Evolutionary conservation across 441 rosid species (phyloP).

Genomic region (Heliophila coronopifolia): DNA sequence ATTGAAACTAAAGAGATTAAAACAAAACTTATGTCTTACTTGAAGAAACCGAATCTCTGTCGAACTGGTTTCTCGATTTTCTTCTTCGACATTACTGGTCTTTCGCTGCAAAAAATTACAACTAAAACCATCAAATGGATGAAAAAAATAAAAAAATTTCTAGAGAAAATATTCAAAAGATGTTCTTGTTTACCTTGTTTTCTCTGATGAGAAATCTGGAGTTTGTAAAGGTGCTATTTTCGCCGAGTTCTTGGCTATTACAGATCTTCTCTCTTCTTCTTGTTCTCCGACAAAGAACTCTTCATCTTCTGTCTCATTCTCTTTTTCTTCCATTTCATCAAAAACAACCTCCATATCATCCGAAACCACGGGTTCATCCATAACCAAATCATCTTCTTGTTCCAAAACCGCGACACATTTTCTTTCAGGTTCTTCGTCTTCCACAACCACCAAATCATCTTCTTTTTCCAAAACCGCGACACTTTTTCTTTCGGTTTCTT

Average conservation of each 20-base stretch:
- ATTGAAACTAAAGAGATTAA: background rate
- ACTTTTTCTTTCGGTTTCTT: too few species aligned
- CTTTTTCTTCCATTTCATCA: background rate
- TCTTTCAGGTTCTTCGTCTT: too few species aligned
- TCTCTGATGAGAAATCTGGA: background rate
- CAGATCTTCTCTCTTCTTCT: slow-evolving; percentile 4
- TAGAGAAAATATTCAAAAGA: background rate
- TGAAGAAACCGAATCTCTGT: slow-evolving; percentile 21
- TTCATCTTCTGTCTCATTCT: background rate
- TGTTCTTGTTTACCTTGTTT: slow-evolving; percentile 14
- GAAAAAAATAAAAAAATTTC: background rate
- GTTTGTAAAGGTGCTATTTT: background rate
- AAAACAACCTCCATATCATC: too few species aligned
- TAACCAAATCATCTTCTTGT: too few species aligned
- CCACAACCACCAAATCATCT: too few species aligned
- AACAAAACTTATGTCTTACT: slow-evolving; percentile 7
- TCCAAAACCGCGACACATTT: too few species aligned
- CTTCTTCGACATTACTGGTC: background rate
- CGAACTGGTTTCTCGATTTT: background rate
- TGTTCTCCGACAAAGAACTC: too few species aligned
- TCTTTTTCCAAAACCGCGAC: too few species aligned
- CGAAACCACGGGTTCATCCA: too few species aligned
- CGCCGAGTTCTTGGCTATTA: slow-evolving; percentile 6
- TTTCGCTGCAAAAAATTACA: slow-evolving; percentile 19
- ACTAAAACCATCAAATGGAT: slow-evolving; percentile 2